These are phyloP conservation scores for Venturia carpophila DNA, from an alignment of 2,329 filamentous ascomycete genomes.

Conservation along the genomic window DNA sequence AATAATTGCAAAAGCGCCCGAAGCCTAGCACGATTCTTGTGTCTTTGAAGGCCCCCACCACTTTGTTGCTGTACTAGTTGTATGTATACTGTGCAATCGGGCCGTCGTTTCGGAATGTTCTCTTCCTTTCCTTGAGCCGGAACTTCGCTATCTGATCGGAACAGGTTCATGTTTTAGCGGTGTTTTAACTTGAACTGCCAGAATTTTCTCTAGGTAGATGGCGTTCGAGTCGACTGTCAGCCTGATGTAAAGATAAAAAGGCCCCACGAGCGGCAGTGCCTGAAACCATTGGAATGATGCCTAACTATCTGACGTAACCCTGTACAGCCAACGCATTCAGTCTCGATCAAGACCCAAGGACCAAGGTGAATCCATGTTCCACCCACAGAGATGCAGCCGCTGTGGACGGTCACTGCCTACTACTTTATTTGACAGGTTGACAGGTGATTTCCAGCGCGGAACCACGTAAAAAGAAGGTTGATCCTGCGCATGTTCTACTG, in stretches of 20 bases:
- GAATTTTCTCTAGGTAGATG: neutral
- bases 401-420: neutral
- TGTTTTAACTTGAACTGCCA: neutral
- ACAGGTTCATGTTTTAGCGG: too few species aligned
- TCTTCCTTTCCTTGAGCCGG: neutral
- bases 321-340: conserved; percentile 1
- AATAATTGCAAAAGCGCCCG: neutral
- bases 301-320: neutral
- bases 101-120: neutral
- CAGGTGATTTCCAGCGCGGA: neutral
- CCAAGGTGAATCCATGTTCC: conserved; percentile 5
- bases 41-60: neutral
- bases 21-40: neutral
- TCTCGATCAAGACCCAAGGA: neutral
- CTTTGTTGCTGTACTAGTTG: too few species aligned
- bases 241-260: neutral
- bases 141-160: too few species aligned
- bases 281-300: neutral
- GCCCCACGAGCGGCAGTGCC: neutral
- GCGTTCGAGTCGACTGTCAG: neutral
- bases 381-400: neutral
- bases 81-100: neutral
- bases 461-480: neutral
- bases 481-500: neutral
- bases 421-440: conserved; percentile 9